Evolutionary conservation across 2,329 filamentous ascomycete species (phyloP).

Genomic region (Elsinoe batatas): DNA sequence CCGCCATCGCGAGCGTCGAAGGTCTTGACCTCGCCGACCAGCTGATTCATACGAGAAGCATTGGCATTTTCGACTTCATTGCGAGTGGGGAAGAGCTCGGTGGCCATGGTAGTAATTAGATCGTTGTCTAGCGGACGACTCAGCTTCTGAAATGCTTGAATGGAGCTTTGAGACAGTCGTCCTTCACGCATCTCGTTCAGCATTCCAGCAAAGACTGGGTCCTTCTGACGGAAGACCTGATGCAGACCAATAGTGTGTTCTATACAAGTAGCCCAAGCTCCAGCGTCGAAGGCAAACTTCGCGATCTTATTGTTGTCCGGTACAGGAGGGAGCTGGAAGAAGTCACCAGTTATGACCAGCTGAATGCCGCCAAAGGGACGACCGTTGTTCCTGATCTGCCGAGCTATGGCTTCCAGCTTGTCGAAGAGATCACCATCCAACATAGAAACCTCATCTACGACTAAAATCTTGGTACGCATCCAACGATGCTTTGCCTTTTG

Average conservation of each 20-base stretch:
- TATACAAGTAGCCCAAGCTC: constrained; percentile 84
- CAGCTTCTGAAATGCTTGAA: constrained; percentile 64
- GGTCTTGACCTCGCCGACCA: constrained; percentile 57
- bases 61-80: constrained; percentile 86
- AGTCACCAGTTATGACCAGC: constrained; percentile 89
- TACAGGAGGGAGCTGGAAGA: constrained; percentile 93
- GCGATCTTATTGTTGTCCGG: constrained; percentile 63
- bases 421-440: constrained; percentile 95
- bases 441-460: constrained; percentile 97
- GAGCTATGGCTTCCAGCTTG: constrained; percentile 82
- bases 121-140: constrained; percentile 49
- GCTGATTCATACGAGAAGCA: constrained; percentile 56
- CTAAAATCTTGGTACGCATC: constrained; percentile 75
- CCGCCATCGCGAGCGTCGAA: constrained; percentile 72
- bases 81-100: constrained; percentile 87
- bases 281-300: constrained; percentile 88
- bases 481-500: constrained; percentile 80
- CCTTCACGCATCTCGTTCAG: constrained; percentile 96
- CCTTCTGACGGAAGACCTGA: constrained; percentile 91
- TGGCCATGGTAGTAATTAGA: constrained; percentile 41
- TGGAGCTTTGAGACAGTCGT: constrained; percentile 64
- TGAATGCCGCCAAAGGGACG: constrained; percentile 94
- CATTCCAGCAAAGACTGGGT: constrained; percentile 84
- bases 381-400: constrained; percentile 78
- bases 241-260: constrained; percentile 93